These are phyloP conservation scores for Kwoniella shivajii DNA, from an alignment of 1,284 basidiomycete species.

Conservation along the genomic window DNA sequence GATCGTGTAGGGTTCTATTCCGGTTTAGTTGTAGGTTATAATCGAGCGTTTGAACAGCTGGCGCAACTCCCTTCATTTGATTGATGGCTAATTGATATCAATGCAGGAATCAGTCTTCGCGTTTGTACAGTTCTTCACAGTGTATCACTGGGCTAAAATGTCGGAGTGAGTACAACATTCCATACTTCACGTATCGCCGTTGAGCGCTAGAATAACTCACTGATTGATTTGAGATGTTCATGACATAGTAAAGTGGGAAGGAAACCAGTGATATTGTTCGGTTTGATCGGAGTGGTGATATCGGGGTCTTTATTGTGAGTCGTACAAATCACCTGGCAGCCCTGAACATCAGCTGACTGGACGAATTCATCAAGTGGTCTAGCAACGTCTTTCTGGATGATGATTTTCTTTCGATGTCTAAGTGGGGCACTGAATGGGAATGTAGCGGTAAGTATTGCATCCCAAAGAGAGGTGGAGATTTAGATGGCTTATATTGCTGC, in stretches of 20 bases:
- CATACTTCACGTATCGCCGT: background rate
- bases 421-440: conserved; percentile 51
- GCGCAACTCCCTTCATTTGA: background rate
- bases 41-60: background rate
- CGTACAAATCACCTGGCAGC: background rate
- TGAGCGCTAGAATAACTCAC: background rate
- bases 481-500: background rate
- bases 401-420: conserved; percentile 44
- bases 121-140: conserved; percentile 51
- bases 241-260: conserved; percentile 39
- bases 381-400: conserved; percentile 43
- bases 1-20: conserved; percentile 53
- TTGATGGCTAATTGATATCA: background rate
- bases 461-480: background rate
- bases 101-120: conserved; percentile 50
- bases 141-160: conserved; percentile 52
- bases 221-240: background rate
- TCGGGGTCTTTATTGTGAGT: conserved; percentile 46
- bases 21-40: conserved; percentile 41
- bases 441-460: conserved; percentile 38
- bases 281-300: conserved; percentile 45
- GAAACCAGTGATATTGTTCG: conserved; percentile 47
- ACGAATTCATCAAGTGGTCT: conserved; percentile 35
- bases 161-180: conserved; percentile 38
- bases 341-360: background rate